These are phyloP conservation scores for Piloderma croceum DNA, from an alignment of 768 basidiomycete genomes.

Conservation along the genomic window DNA sequence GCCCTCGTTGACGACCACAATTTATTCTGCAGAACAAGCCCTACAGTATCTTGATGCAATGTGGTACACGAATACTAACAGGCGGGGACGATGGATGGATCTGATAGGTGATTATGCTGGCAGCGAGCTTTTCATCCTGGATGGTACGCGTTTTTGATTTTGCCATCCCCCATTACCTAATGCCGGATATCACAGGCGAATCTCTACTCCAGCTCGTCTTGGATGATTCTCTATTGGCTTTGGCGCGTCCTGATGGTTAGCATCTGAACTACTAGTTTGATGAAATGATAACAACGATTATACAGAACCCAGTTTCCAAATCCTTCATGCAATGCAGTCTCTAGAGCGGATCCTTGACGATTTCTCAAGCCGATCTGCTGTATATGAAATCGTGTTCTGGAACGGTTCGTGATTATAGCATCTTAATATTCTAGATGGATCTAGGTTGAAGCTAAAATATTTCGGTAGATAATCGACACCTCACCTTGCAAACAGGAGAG, in stretches of 20 bases:
- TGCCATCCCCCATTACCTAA: slow-evolving; percentile 4
- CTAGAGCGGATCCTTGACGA: slow-evolving; percentile 50
- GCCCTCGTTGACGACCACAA: background rate
- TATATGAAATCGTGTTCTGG: slow-evolving; percentile 64
- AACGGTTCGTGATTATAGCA: slow-evolving; percentile 30
- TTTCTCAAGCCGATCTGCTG: slow-evolving; percentile 43
- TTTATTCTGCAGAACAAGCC: slow-evolving; percentile 12
- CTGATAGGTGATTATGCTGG: slow-evolving; percentile 69
- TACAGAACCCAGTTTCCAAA: slow-evolving; percentile 53
- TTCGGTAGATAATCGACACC: slow-evolving; percentile 38
- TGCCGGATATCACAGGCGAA: slow-evolving; percentile 42
- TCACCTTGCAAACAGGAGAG: slow-evolving; percentile 34
- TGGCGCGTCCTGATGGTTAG: slow-evolving; percentile 45
- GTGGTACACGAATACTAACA: slow-evolving; percentile 35
- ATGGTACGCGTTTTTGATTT: slow-evolving; percentile 37
- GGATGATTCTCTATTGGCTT: slow-evolving; percentile 54
- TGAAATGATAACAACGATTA: slow-evolving; percentile 2
- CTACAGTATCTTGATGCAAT: slow-evolving; percentile 27
- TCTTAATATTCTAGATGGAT: slow-evolving; percentile 2
- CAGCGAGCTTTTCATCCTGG: slow-evolving; percentile 57
- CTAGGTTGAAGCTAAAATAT: background rate
- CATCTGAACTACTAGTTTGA: background rate
- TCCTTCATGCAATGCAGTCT: slow-evolving; percentile 51
- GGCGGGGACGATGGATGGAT: slow-evolving; percentile 56
- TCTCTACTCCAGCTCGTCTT: slow-evolving; percentile 54